These are phyloP conservation scores for Chaetomiaceae sp. DNA, from an alignment of 2,329 filamentous ascomycete genomes.

Conservation along the genomic window DNA sequence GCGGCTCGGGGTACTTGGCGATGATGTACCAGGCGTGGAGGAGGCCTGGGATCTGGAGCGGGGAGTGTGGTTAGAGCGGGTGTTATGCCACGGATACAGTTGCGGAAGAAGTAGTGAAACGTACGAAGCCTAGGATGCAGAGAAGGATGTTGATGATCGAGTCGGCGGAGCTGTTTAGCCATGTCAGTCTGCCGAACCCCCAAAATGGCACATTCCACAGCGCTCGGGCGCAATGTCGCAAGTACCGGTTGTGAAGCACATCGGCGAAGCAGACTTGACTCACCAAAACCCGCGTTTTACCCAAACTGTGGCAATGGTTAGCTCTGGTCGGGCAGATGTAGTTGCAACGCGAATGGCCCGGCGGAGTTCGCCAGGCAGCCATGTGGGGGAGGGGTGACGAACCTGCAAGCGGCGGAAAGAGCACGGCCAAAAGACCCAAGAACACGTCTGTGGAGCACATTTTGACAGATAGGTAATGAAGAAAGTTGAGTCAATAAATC, in stretches of 20 bases:
- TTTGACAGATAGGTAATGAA: constrained; percentile 9
- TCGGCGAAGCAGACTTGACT: not conserved
- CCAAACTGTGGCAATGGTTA: constrained; percentile 63
- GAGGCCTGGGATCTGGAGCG: constrained; percentile 66
- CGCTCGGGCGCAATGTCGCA: too few species aligned
- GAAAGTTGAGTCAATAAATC: not conserved
- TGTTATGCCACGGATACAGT: constrained; percentile 20
- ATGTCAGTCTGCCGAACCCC: too few species aligned
- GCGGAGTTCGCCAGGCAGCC: constrained; percentile 10
- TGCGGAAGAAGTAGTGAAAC: constrained; percentile 29
- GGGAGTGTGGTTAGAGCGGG: constrained; percentile 6
- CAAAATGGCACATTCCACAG: too few species aligned
- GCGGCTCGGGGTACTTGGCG: constrained; percentile 72
- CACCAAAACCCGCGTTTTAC: constrained; percentile 84
- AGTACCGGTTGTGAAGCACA: too few species aligned
- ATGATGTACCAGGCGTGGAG: constrained; percentile 99
- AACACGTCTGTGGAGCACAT: constrained; percentile 60
- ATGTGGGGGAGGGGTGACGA: constrained; percentile 28
- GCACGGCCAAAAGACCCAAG: constrained; percentile 56
- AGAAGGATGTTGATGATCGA: constrained; percentile 93
- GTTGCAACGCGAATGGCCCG: too few species aligned
- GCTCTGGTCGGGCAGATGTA: too few species aligned
- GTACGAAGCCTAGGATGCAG: constrained; percentile 63
- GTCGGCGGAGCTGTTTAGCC: constrained; percentile 62
- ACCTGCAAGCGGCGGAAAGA: constrained; percentile 62